Evolutionary conservation across 2,329 filamentous ascomycete species (phyloP), one percentile per base, ranked within the genome.

Genomic region (Xylaria digitata): DNA sequence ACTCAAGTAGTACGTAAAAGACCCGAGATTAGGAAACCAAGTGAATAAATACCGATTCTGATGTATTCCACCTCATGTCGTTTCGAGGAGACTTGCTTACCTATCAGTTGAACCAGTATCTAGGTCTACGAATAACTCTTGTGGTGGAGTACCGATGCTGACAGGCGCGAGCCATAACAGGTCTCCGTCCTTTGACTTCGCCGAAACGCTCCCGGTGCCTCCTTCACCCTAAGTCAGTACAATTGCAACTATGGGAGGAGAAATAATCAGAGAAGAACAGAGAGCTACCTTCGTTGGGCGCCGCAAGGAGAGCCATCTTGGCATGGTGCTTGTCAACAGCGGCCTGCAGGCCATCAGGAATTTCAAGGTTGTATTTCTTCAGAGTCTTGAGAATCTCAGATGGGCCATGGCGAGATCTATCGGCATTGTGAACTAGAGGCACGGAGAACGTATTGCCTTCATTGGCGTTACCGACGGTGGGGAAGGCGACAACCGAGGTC

Each of bases 21-120:
- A 2, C 15, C 19, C 13, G 19, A 74, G 75, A 62, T 21, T 55
- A 8, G 40, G 19, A 56, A 37, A 17, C 19, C 9, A 9, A 43
- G 42, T 7, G 15, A 46, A 21, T 56, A 13, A 7, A 13, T 1
- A 17, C 7, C 43, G 9, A 23, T 21, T 34, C 40, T 49, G 32
- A 19, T 19, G 1, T 32, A 49, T 15, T 58, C 15, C 40, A 45
- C 6, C 11, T 21, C 1, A 1, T 63, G 3, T 45, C 17, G 17
- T 32, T 15, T 50, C 40, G 26, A 54, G n/a, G 23, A 69, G 8
- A 11, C 21, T 61, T 72, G 13, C 90, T 86, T 85, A 96, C 90
- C 86, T 78, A 65, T 87, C 86, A 9, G 82, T 80, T 7, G 85
- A 87, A 11, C 85, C 86, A 1, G 84, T 87, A 70, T 87, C 85